These are phyloP conservation scores for Madurella fahalii DNA, from an alignment of 2,329 filamentous ascomycete genomes.

Conservation along the genomic window DNA sequence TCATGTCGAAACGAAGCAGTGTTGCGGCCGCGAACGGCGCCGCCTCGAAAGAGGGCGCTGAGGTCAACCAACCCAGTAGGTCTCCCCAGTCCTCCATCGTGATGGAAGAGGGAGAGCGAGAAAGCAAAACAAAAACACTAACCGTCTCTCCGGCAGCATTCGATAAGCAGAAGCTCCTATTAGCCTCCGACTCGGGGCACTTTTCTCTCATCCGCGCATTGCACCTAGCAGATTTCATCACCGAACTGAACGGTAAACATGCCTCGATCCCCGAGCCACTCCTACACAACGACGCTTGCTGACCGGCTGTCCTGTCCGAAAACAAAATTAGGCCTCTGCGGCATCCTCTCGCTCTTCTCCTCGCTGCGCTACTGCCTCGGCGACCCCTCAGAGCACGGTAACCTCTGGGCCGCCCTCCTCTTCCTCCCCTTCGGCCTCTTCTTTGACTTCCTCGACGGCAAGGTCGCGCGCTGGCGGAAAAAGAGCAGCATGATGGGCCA, in stretches of 20 bases:
- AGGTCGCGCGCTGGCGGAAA: slow-evolving; percentile 91
- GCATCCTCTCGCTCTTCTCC: slow-evolving; percentile 92
- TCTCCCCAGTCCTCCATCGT: slow-evolving; percentile 1
- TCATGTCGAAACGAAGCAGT: slow-evolving; percentile 62
- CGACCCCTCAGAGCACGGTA: slow-evolving; percentile 58
- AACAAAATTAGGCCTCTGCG: slow-evolving; percentile 63
- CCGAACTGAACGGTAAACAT: slow-evolving; percentile 66
- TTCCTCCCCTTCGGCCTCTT: slow-evolving; percentile 93
- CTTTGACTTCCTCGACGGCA: slow-evolving; percentile 97
- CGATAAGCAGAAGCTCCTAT: slow-evolving; percentile 73
- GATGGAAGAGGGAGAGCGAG: slow-evolving; percentile 6
- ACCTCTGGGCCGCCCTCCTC: slow-evolving; percentile 76
- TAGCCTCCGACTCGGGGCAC: slow-evolving; percentile 67
- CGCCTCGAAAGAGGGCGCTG: slow-evolving; percentile 35
- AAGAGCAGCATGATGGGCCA: slow-evolving; percentile 98
- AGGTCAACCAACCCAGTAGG: slow-evolving; percentile 20
- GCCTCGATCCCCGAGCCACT: background rate
- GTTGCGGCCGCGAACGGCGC: slow-evolving; percentile 45
- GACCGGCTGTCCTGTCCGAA: background rate
- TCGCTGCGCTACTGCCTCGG: slow-evolving; percentile 89
- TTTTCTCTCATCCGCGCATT: slow-evolving; percentile 66
- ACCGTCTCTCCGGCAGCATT: slow-evolving; percentile 42
- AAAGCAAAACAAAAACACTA: background rate
- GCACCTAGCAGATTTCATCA: slow-evolving; percentile 80
- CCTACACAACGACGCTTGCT: background rate